A percentile compares a stretch with the other conserved stretches of the same genome.
Evolutionary conservation across 2,329 filamentous ascomycete genomes (phyloP).

Genomic region (Microdochium bolleyi): DNA sequence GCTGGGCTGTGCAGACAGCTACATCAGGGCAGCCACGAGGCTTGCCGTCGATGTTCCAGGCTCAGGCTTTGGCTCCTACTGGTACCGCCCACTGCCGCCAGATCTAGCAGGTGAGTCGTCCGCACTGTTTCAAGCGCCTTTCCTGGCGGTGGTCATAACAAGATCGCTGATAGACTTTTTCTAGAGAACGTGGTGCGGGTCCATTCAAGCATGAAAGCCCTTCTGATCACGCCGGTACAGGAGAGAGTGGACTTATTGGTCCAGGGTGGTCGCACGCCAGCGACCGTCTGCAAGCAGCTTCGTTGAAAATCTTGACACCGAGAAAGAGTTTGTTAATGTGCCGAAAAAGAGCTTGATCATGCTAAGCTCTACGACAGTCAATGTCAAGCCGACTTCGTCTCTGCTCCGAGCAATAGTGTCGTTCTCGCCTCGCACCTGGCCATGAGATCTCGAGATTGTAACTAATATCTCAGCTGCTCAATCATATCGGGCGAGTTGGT

Average conservation of each 20-base stretch:
- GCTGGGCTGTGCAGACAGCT: not conserved
- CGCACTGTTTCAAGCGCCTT: not conserved
- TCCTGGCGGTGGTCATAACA: not conserved
- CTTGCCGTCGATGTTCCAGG: not conserved
- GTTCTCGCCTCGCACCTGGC: not conserved
- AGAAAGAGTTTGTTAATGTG: not conserved
- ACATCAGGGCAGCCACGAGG: not conserved
- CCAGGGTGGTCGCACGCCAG: not conserved
- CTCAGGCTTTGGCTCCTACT: not conserved
- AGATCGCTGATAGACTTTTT: not conserved
- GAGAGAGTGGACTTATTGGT: not conserved
- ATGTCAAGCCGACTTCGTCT: not conserved
- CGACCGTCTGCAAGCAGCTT: not conserved
- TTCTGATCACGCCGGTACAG: not conserved
- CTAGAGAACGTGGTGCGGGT: not conserved
- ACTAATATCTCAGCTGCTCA: constrained; percentile 28
- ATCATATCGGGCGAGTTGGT: constrained; percentile 36
- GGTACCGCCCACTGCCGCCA: not conserved
- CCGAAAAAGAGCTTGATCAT: not conserved
- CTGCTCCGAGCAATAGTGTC: not conserved
- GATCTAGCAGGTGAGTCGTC: not conserved
- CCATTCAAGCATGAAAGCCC: not conserved
- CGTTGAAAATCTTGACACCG: not conserved
- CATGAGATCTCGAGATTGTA: not conserved
- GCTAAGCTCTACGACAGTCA: not conserved